These are phyloP conservation scores for Penicillium paxilli DNA, from an alignment of 495 filamentous ascomycete species.

Conservation along the genomic window DNA sequence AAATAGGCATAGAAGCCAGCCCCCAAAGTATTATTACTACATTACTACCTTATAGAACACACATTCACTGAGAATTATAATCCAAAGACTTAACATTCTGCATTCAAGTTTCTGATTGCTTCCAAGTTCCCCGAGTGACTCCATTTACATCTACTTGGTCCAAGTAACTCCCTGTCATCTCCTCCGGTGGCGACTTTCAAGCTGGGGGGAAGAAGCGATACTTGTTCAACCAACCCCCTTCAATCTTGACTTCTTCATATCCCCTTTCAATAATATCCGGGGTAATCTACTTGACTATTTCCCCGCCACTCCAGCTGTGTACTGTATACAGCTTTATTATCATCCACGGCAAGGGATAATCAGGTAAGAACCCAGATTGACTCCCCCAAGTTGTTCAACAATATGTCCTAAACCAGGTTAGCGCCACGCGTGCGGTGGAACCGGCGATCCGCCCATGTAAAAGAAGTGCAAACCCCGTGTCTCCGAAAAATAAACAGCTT, in stretches of 20 bases:
- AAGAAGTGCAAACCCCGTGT: slow-evolving; percentile 16
- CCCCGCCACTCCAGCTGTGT: not conserved
- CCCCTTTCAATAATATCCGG: not conserved
- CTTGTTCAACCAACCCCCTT: not conserved
- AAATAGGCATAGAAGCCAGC: not conserved
- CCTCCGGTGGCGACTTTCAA: not conserved
- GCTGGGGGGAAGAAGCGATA: too few relatives aligned
- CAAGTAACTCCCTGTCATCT: not conserved
- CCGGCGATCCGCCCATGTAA: slow-evolving; percentile 26
- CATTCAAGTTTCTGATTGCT: too few relatives aligned
- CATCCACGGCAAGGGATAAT: too few relatives aligned
- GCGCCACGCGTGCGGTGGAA: slow-evolving; percentile 34
- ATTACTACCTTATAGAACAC: too few relatives aligned
- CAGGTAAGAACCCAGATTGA: too few relatives aligned
- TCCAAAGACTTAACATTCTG: too few relatives aligned
- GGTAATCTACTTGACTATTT: not conserved
- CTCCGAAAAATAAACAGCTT: slow-evolving; percentile 16
- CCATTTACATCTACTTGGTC: not conserved
- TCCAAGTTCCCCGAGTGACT: too few relatives aligned
- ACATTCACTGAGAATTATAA: too few relatives aligned
- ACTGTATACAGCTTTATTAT: not conserved
- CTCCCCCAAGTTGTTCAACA: too few relatives aligned
- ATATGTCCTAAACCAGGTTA: slow-evolving; percentile 37
- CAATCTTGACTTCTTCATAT: not conserved
- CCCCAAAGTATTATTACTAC: too few relatives aligned